Evolutionary conservation across 441 rosid species (phyloP).

Genomic region (Bocquillonia castaneifolia): DNA sequence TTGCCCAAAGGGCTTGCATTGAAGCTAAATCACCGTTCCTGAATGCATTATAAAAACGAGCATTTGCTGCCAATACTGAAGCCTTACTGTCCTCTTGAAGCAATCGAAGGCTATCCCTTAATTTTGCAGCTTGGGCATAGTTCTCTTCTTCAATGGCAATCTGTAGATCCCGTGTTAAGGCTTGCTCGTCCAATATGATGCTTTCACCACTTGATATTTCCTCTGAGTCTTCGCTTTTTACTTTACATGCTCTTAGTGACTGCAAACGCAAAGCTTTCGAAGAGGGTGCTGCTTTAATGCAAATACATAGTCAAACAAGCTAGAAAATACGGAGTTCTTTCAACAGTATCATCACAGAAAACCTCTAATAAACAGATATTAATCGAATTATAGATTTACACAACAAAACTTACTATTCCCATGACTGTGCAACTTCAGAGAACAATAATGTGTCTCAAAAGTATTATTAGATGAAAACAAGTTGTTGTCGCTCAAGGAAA

Average conservation of each 20-base stretch:
- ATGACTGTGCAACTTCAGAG: conserved; percentile 26
- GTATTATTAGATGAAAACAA: conserved; percentile 23
- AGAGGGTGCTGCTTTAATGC: conserved; percentile 31
- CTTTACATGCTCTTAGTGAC: conserved; percentile 39
- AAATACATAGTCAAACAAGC: conserved; percentile 24
- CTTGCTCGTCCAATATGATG: conserved; percentile 48
- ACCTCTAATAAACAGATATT: background rate
- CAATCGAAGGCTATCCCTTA: conserved; percentile 54
- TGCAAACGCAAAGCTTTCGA: conserved; percentile 24
- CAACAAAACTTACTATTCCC: conserved; percentile 35
- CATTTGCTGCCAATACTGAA: conserved; percentile 60
- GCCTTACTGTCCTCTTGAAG: conserved; percentile 65
- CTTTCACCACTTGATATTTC: conserved; percentile 48
- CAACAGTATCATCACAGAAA: background rate
- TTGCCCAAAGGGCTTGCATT: conserved; percentile 67
- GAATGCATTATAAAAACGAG: conserved; percentile 67
- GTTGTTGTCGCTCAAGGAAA: conserved; percentile 24
- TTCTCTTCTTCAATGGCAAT: conserved; percentile 72
- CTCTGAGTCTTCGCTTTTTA: conserved; percentile 47
- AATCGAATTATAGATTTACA: background rate
- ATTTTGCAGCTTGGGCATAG: conserved; percentile 70
- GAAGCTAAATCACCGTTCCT: conserved; percentile 62
- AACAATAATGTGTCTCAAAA: conserved; percentile 15
- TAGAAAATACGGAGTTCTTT: background rate
- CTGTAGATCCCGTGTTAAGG: conserved; percentile 50